Base-by-base conservation (phyloP, 169 alveolate species). In the Plasmodium gaboni region DNA sequence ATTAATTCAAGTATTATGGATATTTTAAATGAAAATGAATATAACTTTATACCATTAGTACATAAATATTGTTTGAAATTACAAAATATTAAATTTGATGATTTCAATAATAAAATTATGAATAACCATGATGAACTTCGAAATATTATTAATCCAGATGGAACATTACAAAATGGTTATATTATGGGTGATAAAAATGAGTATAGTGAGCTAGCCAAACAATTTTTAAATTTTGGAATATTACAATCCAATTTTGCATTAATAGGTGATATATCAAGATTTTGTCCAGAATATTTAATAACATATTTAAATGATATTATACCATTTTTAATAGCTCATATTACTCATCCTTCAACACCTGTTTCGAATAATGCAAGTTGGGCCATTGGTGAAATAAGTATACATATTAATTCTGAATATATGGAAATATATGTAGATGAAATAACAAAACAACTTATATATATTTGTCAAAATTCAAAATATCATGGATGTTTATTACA, bases 321-420 rank as follows among this genome's bases (percentile, higher is more conserved):
- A 46, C 92, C 92, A 64, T 73, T 65, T 71, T 53, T 87, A 15
- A 74, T 74, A 57, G 87, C 91, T 50, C 95, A 92, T 59, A 88
- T 93, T 38, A 70, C 91, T 38, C 92, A 88, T 44, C 74, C 91
- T 8, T 86, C 95, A 55, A 78, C 92, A 22, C 93, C 95, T 9
- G 96, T 94, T 71, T 88, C 95, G 46, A 95, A 95, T 89, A 95
- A 95, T 71, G 97, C 97, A n/a, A 92, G 95, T 46, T 95, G 97
- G 97, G 97, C 97, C 19, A 89, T 95, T 10, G 97, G 97, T 13
- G 97, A 95, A 90, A 50, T 94, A 48, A 92, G 94, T 61, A 73
- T 88, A 51, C 93, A 92, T 59, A 93, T 87, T 64, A 71, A 65
- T 57, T 76, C 94, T 0, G 95, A 94, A 42, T 70, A 71, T 67